Conservation (phyloP, 768 basidiomycete species). For the Suillus paluster region DNA sequence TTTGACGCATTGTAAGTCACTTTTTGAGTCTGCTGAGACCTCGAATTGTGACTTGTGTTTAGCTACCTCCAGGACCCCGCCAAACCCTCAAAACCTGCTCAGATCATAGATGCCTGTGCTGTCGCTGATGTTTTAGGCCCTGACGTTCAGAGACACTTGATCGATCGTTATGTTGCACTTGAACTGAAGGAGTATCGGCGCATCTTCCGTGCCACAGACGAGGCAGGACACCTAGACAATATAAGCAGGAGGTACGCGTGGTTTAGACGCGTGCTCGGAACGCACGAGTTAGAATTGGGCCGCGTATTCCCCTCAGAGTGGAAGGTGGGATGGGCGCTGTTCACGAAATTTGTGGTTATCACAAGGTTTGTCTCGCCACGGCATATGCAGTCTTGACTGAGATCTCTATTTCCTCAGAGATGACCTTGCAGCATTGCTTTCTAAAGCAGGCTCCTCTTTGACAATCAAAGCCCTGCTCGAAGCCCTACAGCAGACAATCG, state of each 20-base stretch:
- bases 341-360: constrained; percentile 87
- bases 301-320: constrained; percentile 84
- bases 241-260: constrained; percentile 91
- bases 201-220: constrained; percentile 91
- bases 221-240: constrained; percentile 97
- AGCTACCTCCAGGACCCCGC: constrained; percentile 84
- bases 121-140: constrained; percentile 87
- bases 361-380: constrained; percentile 63
- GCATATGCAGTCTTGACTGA: background rate
- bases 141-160: constrained; percentile 79
- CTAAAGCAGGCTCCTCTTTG: constrained; percentile 74
- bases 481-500: constrained; percentile 80
- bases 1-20: constrained; percentile 88
- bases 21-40: background rate
- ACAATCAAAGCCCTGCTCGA: constrained; percentile 84
- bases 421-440: constrained; percentile 79
- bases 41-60: constrained; percentile 10
- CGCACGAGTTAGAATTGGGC: constrained; percentile 87
- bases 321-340: constrained; percentile 82
- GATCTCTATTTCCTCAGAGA: constrained; percentile 54
- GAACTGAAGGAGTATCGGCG: constrained; percentile 96
- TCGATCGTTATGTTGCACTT: constrained; percentile 88
- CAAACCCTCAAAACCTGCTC: constrained; percentile 63
- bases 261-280: constrained; percentile 85
- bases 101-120: constrained; percentile 83